Evolutionary conservation across 2,329 filamentous ascomycete genomes (phyloP).

Genomic region (Diaporthe caulivora): DNA sequence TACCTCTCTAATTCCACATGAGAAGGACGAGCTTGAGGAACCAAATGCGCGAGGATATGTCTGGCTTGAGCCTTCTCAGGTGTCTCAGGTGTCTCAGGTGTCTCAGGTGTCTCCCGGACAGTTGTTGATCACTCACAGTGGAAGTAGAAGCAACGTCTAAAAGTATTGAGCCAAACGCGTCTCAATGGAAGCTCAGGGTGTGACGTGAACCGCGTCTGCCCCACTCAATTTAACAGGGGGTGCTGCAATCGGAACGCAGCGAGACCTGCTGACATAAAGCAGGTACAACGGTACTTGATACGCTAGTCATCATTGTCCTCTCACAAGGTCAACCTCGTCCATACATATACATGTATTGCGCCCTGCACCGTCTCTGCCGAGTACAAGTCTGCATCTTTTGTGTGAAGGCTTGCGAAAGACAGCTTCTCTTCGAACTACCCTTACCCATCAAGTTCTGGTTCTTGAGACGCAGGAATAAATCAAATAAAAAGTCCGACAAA

Average conservation of each 20-base stretch:
- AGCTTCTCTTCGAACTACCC: no score
- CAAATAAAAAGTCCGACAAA: no score
- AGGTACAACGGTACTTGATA: no score
- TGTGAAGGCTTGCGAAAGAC: no score
- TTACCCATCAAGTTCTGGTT: no score
- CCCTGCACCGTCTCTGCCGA: no score
- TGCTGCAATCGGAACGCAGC: not conserved
- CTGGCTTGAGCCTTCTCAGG: not conserved
- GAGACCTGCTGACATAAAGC: conserved; percentile 23
- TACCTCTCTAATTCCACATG: not conserved
- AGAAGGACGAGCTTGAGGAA: not conserved
- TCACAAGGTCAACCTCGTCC: not conserved
- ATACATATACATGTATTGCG: no score
- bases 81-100: no score
- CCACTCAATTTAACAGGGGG: conserved; percentile 37
- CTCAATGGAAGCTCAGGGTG: conserved; percentile 4
- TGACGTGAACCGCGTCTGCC: conserved; percentile 36
- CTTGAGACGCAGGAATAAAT: no score
- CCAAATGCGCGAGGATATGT: not conserved
- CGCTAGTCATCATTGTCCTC: no score
- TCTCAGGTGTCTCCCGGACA: not conserved
- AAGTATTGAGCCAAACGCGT: conserved; percentile 28
- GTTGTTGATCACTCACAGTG: conserved; percentile 11
- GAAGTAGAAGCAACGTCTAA: conserved; percentile 3
- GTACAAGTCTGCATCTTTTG: no score